Evolutionary conservation across 805 yeast species (phyloP).

Genomic region (Phaffomyces antillensis): DNA sequence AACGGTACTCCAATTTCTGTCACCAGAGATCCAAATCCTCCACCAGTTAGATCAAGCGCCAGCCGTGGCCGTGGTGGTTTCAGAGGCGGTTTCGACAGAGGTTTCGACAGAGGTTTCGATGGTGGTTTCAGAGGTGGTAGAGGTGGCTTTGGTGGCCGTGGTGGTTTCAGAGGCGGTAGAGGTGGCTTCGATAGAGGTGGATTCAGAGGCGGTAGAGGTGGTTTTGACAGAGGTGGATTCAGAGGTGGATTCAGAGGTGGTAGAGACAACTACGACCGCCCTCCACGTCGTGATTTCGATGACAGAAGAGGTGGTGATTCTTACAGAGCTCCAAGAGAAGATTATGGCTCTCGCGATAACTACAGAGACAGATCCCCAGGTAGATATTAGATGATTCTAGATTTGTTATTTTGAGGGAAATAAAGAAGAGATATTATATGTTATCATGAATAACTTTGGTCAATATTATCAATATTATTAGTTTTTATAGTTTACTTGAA

Average conservation of each 20-base stretch:
- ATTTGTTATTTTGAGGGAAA: neutral
- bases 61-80: conserved; percentile 31
- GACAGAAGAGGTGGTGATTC: conserved; percentile 6
- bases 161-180: conserved; percentile 3
- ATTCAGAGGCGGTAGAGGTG: conserved; percentile 6
- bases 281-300: conserved; percentile 10
- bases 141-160: conserved; percentile 2
- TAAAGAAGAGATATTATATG: neutral
- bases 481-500: conserved; percentile 6
- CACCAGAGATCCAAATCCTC: conserved; percentile 66
- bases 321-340: conserved; percentile 28
- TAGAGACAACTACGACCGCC: conserved; percentile 6
- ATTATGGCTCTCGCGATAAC: conserved; percentile 32
- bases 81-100: conserved; percentile 38
- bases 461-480: neutral
- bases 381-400: conserved; percentile 39
- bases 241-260: conserved; percentile 15
- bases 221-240: conserved; percentile 16
- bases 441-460: neutral
- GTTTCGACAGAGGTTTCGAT: conserved; percentile 24
- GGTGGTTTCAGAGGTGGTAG: conserved; percentile 2
- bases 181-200: conserved; percentile 3
- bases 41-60: conserved; percentile 40
- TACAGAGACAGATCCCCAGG: conserved; percentile 74
- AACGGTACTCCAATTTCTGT: conserved; percentile 64